Evolutionary conservation across 495 filamentous ascomycete species (phyloP).

Genomic region (Beverwykella pulmonaria): DNA sequence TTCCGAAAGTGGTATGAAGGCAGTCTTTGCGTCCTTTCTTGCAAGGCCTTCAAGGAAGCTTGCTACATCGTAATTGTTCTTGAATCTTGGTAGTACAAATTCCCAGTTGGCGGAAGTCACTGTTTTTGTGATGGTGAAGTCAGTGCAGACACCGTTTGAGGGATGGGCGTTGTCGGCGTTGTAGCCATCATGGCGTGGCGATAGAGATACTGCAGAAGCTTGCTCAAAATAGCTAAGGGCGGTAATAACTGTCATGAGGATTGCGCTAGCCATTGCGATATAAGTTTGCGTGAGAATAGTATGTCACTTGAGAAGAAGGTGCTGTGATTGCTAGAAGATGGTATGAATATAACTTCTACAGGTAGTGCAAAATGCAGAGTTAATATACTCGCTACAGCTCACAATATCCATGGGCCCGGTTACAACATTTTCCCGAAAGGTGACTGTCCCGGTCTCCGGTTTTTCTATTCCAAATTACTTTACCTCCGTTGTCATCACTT

Average conservation of each 20-base stretch:
- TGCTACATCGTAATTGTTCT: conserved; percentile 33
- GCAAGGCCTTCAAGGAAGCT: conserved; percentile 8
- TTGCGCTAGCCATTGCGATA: neutral
- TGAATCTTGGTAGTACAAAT: conserved; percentile 15
- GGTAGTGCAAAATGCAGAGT: no score
- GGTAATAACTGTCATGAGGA: neutral
- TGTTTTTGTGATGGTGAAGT: conserved; percentile 16
- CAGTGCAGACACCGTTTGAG: conserved; percentile 29
- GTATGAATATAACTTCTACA: neutral
- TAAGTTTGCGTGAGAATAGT: neutral
- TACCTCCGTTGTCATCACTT: neutral
- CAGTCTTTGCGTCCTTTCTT: neutral
- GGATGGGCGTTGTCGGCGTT: conserved; percentile 10
- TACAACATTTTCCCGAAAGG: neutral
- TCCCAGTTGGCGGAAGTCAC: conserved; percentile 11
- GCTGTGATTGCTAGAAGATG: neutral
- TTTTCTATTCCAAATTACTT: neutral
- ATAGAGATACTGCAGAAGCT: neutral
- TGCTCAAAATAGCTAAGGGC: neutral
- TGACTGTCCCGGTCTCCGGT: neutral
- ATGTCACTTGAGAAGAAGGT: neutral
- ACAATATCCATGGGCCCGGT: no score
- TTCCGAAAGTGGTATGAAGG: conserved; percentile 14
- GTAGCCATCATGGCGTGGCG: neutral
- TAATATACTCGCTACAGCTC: no score